A percentile compares a stretch with the other conserved stretches of the same genome.
Evolutionary conservation across 2,329 filamentous ascomycete species (phyloP).

Genomic region (Stagonosporopsis cucurbitacearum): DNA sequence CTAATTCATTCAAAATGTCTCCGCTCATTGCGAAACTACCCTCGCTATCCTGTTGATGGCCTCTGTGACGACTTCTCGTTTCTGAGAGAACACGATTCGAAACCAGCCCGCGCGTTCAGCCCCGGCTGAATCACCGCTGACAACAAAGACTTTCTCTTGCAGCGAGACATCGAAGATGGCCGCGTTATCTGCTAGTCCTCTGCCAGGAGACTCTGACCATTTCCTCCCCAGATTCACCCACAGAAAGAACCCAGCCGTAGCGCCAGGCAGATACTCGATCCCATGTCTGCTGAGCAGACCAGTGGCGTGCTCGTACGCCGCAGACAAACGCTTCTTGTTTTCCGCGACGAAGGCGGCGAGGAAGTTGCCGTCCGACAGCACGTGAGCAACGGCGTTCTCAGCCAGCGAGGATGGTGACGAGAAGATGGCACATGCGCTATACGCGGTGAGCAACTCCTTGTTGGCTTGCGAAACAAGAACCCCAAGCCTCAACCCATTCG

Average conservation of each 20-base stretch:
- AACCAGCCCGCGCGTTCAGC: not conserved
- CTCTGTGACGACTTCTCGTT: not conserved
- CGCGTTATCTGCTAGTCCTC: too few relatives aligned
- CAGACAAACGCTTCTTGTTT: not conserved
- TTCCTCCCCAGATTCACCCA: not conserved
- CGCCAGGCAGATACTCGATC: not conserved
- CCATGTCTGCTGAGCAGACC: not conserved
- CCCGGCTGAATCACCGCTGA: not conserved
- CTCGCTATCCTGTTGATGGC: not conserved
- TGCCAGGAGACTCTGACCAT: too few relatives aligned
- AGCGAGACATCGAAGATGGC: not conserved
- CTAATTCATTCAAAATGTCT: too few relatives aligned
- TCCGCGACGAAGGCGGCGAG: not conserved
- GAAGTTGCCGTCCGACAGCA: not conserved
- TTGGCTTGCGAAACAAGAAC: not conserved
- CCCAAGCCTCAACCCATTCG: not conserved
- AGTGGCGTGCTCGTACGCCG: not conserved
- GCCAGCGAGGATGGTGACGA: not conserved
- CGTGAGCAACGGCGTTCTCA: not conserved
- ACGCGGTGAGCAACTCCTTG: too few relatives aligned
- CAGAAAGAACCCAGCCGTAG: not conserved
- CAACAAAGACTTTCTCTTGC: not conserved
- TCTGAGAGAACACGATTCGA: not conserved
- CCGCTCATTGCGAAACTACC: too few relatives aligned
- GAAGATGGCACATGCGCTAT: not conserved